Evolutionary conservation across 2,329 filamentous ascomycete species (phyloP), one percentile per base, ranked within the genome.

Genomic region (Aureobasidium sp.): DNA sequence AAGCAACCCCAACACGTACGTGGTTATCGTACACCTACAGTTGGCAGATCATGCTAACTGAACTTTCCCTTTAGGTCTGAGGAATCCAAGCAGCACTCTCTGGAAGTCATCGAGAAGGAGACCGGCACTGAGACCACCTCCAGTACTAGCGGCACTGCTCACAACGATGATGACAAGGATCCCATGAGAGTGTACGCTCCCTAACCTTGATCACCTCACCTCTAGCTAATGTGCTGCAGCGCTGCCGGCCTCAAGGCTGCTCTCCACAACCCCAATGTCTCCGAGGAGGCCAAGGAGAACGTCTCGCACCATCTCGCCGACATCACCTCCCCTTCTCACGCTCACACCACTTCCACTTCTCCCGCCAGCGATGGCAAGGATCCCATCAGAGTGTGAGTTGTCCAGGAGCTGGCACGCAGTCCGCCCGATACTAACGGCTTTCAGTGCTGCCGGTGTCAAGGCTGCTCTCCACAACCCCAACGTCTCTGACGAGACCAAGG

Each of bases 201-300:
- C 17, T 43, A 9, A 34, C 34, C 29, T 32, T 5, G 4, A 34
- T 37, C 15, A 26, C 7, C 13, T 51, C 15, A 8, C 46, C 4
- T 24, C 24, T 15, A 46, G 27, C 59, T 62, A 39, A 41, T 43
- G 17, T 47, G 20, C 37, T 2, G 17, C 44, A 66, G 56, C 44
- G 63, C 67, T 15, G 65, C 66, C 24, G 66, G 68, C 29, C 64
- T 69, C 27, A 71, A 75, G 59, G 75, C 68, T 7, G 79, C 82
- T 17, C 64, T 83, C 36, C 82, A 81, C 57, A 85, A 85, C 69
- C 81, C 81, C n/a, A 80, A 81, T 3, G 78, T 80, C 5, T 82
- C 81, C 0, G 77, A 82, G 0, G 81, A 83, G 71, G 81, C 81
- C 4, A 85, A 85, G 76, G 66, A 82, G 69, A 76, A 74, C 7